Percentiles rank a stretch among this genome's conserved stretches.
Evolutionary conservation across 2,329 filamentous ascomycete genomes (phyloP).

Genomic region (Neonectria hederae): DNA sequence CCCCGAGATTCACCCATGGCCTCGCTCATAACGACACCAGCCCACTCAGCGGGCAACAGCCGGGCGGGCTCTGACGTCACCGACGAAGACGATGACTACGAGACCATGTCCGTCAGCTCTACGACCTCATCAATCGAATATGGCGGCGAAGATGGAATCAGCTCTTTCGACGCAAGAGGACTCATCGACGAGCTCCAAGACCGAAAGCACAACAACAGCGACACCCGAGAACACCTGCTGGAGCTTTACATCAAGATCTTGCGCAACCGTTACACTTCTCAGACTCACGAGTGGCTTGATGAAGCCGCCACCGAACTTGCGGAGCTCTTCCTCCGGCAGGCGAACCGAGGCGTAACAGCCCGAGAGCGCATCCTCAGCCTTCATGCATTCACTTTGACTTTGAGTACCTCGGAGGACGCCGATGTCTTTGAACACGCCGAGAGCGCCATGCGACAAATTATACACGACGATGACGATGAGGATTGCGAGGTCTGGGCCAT

Average conservation of each 20-base stretch:
- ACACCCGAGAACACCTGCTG: slow-evolving; percentile 68
- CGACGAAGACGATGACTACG: slow-evolving; percentile 60
- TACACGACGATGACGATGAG: slow-evolving; percentile 67
- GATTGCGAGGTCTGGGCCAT: slow-evolving; percentile 75
- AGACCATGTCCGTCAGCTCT: slow-evolving; percentile 57
- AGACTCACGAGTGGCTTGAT: slow-evolving; percentile 59
- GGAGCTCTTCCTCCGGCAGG: slow-evolving; percentile 75
- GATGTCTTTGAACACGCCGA: slow-evolving; percentile 46
- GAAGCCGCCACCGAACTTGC: slow-evolving; percentile 64
- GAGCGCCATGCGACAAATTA: slow-evolving; percentile 47
- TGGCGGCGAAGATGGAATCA: slow-evolving; percentile 75
- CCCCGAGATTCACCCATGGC: slow-evolving; percentile 66
- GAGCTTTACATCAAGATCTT: slow-evolving; percentile 58
- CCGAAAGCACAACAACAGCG: slow-evolving; percentile 80
- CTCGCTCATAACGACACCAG: slow-evolving; percentile 67
- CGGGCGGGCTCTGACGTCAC: slow-evolving; percentile 70
- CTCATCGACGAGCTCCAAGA: slow-evolving; percentile 76
- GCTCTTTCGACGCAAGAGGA: slow-evolving; percentile 68
- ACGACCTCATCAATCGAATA: slow-evolving; percentile 56
- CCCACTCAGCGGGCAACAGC: slow-evolving; percentile 67
- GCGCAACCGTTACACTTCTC: slow-evolving; percentile 54
- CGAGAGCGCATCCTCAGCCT: slow-evolving; percentile 76
- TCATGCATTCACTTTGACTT: slow-evolving; percentile 75
- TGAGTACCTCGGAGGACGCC: slow-evolving; percentile 71
- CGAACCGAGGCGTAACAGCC: slow-evolving; percentile 73